These are phyloP conservation scores for Erythrophleum fordii DNA, from an alignment of 306 rosid genomes.

Conservation along the genomic window DNA sequence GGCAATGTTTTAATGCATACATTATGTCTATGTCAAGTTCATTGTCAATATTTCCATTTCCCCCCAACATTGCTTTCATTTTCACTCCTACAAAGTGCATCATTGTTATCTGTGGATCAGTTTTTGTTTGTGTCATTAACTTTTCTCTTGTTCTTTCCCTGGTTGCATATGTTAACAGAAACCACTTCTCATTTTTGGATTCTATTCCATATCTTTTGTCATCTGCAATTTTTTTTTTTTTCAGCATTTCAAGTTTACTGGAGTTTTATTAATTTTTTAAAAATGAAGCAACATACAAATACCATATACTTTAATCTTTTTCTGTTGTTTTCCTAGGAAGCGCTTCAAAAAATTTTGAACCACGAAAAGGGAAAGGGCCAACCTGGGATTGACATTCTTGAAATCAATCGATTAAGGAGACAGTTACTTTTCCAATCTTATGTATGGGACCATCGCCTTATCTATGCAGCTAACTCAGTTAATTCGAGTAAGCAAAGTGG, in stretches of 20 bases:
- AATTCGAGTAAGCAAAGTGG: constrained; percentile 41
- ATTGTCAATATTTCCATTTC: neutral
- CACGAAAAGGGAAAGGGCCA: constrained; percentile 63
- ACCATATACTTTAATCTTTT: constrained; percentile 22
- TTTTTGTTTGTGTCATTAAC: neutral
- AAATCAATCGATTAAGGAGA: constrained; percentile 80
- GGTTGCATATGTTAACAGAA: neutral
- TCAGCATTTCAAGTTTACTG: neutral
- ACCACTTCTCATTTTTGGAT: neutral
- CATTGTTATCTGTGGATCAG: neutral
- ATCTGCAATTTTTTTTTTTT: neutral
- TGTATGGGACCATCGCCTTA: constrained; percentile 85
- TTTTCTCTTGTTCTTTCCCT: neutral
- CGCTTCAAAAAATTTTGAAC: constrained; percentile 59
- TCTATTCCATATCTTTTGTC: neutral
- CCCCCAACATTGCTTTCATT: neutral
- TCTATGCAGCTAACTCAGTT: constrained; percentile 51
- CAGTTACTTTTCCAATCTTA: constrained; percentile 83
- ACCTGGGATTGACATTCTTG: constrained; percentile 79
- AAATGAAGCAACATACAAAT: constrained; percentile 26
- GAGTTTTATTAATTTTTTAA: constrained; percentile 26
- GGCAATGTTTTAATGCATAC: neutral
- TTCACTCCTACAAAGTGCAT: neutral
- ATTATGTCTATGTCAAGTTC: neutral
- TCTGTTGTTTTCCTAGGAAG: constrained; percentile 57